Evolutionary conservation across 106 monocot genomes (phyloP), one percentile per base, ranked within the genome.

Genomic region (Phalaenopsis equestris): DNA sequence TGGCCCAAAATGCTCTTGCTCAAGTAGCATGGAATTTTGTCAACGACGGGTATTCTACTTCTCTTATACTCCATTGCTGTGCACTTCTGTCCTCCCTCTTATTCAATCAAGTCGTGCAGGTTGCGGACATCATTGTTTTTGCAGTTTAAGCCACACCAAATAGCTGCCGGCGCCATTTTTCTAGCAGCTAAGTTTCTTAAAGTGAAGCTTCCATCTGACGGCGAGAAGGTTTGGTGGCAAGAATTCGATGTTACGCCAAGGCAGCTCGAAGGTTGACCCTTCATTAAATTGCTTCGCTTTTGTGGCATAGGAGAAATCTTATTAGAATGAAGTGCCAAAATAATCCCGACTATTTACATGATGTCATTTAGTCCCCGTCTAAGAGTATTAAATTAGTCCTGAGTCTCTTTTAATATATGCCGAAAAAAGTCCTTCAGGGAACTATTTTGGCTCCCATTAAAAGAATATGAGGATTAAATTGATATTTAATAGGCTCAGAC

Each of bases 11-110:
- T 88, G 90, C 91, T 37, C 88, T 95, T 76, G 92, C 90, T 43
- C 94, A 95, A 87, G 88, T 90, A 82, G 94, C 94, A 7, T 88
- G 88, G 91, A 95, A 92, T 84, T 90, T 95, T 85, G 90, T 95
- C 15, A 92, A 92, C 81, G 94, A 95, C 83, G 88, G 88, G 94
- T 94, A 90, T 79, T 91, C 80, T 21, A 42, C 74, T 23, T 6
- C 42, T 24, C 19, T 79, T 72, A 17, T 58, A 73, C 47, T 6
- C 55, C 6, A 43, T 75, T 37, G 65, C 67, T 61, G 46, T 79
- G 52, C 67, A 39, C 75, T 73, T 82, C 57, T 74, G 17, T 64
- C 11, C 61, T 76, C 72, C 73, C 15, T 8, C 70, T 65, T 70
- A 18, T 47, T 76, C 46, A 79, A 5, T 80, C 80, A 76, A 72